Evolutionary conservation across 2,329 filamentous ascomycete genomes (phyloP), one percentile per base, ranked within the genome.

Genomic region (Torrubiellomyces zombiae): DNA sequence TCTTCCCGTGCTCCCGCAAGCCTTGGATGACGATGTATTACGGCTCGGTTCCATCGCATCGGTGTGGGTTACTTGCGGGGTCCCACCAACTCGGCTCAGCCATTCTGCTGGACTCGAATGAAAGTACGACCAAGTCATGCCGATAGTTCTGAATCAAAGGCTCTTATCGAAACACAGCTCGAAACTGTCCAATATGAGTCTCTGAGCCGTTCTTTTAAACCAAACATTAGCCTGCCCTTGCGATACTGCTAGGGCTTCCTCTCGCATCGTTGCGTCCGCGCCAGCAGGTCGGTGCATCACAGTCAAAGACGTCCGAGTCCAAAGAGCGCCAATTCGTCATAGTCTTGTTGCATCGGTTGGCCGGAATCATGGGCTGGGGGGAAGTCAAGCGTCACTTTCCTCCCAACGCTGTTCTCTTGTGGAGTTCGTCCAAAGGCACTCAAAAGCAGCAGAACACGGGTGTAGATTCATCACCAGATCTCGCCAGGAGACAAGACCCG

Each of bases 51-150:
- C n/a, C n/a, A n/a, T 21, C 22, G 24, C 18, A 31, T 37, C 30
- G 22, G 26, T 32, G 36, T 37, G 37, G 35, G 29, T 37, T 36
- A 30, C 27, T 38, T 34, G 40, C 42, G 42, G 42, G 45, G 44
- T 38, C 39, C 40, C 40, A 38, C 46, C 40, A 42, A 32, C 30
- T 32, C 38, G 36, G 38, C 34, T 38, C 36, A 37, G 35, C 43
- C 33, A 26, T 35, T 35, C 33, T 33, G 29, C 28, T 39, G 33
- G 38, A 40, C 37, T 35, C 35, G 38, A 35, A 27, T 37, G 31
- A 39, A 42, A 51, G 44, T 51, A 48, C 42, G 45, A 39, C 48
- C 47, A 46, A 50, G 44, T 42, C 40, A 34, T 36, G 44, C 45
- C 45, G 48, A 51, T 39, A 36, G 37, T 31, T 39, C 37, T 46